Evolutionary conservation across 352 stramenopile genomes (phyloP).

Genomic region (Phytophthora fragariaefolia): DNA sequence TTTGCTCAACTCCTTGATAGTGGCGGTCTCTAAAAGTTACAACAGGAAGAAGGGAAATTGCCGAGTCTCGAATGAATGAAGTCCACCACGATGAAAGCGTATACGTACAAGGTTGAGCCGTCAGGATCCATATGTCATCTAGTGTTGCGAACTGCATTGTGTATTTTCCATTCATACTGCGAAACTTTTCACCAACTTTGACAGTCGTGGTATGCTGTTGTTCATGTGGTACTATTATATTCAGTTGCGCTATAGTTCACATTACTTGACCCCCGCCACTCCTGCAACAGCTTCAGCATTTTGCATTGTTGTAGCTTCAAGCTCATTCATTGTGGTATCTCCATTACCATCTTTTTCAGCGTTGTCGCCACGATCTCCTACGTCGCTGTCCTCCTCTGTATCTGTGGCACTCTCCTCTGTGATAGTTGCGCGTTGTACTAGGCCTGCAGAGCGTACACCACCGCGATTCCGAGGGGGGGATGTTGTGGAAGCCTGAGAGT

Average conservation of each 20-base stretch:
- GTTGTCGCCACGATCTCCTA: constrained; percentile 5
- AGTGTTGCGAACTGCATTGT: no score
- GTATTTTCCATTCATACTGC: no score
- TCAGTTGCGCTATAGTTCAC: no score
- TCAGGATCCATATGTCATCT: no score
- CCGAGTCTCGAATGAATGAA: no score
- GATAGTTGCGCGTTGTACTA: constrained; percentile 13
- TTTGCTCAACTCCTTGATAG: not conserved
- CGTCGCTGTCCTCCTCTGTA: constrained; percentile 24
- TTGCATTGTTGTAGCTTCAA: not conserved
- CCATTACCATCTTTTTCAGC: not conserved
- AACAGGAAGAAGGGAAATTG: no score
- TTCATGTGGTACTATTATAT: no score
- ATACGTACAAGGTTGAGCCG: no score
- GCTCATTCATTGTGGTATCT: not conserved
- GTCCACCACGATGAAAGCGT: no score
- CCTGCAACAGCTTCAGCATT: not conserved
- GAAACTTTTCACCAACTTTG: no score
- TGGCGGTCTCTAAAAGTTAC: no score
- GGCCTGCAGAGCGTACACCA: constrained; percentile 21
- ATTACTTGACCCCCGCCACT: not conserved
- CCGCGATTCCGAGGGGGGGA: constrained; percentile 17
- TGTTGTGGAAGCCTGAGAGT: not conserved
- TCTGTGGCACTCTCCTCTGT: constrained; percentile 23
- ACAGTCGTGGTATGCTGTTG: no score